phyloP scores from a whole-genome alignment of 805 yeast genomes.

The Monosporozyma solicola region DNA sequence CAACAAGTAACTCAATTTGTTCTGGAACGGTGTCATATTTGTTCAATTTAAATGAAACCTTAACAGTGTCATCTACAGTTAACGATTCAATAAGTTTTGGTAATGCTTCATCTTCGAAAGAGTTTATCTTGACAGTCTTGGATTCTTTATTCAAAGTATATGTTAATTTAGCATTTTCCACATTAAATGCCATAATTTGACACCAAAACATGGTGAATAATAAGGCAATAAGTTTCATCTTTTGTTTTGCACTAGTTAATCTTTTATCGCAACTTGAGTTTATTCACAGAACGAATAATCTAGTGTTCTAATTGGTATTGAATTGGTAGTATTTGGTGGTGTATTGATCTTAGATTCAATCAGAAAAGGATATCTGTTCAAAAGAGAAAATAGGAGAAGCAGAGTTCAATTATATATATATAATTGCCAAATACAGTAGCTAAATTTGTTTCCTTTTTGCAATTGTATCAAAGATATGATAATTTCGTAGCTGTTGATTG shows the following conservation, averaged over 20 bases:
- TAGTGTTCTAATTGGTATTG: not conserved
- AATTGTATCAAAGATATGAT: not conserved
- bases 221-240: not conserved
- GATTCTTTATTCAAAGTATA: not conserved
- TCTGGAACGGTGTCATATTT: slow-evolving; percentile 9
- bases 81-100: slow-evolving; percentile 2
- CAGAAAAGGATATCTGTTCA: not conserved
- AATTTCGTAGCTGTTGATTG: not conserved
- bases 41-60: slow-evolving; percentile 14
- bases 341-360: not conserved
- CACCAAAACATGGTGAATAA: slow-evolving; percentile 2
- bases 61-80: slow-evolving; percentile 10
- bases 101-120: slow-evolving; percentile 3
- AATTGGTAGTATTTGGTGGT: not conserved
- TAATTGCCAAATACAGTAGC: not conserved
- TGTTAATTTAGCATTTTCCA: slow-evolving; percentile 4
- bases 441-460: not conserved
- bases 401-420: not conserved
- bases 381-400: not conserved
- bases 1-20: slow-evolving; percentile 21
- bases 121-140: slow-evolving; percentile 3
- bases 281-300: not conserved
- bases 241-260: not conserved
- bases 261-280: not conserved
- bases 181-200: slow-evolving; percentile 3